These are phyloP conservation scores for Yarrowia divulgata DNA, from an alignment of 805 yeast species.

Conservation along the genomic window DNA sequence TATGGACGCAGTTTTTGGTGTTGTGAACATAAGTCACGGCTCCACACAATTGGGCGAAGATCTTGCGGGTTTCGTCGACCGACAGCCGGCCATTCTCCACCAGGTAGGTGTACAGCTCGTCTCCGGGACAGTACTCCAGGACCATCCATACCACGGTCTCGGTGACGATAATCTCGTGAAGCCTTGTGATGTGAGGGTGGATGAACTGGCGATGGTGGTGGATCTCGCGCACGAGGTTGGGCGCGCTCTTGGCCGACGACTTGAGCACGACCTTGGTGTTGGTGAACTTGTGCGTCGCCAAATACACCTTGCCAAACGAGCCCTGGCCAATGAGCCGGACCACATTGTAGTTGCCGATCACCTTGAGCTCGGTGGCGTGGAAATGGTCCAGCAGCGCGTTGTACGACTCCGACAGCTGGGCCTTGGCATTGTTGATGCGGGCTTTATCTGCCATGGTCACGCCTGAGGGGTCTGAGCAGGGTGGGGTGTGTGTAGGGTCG, in stretches of 20 bases:
- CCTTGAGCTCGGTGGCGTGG: slow-evolving; percentile 56
- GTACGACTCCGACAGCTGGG: slow-evolving; percentile 67
- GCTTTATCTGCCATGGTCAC: slow-evolving; percentile 44
- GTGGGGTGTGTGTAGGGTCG: background rate
- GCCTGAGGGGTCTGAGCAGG: background rate
- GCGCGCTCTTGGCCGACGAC: slow-evolving; percentile 76
- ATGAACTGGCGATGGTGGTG: slow-evolving; percentile 84
- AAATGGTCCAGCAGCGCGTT: slow-evolving; percentile 63
- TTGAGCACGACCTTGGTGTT: slow-evolving; percentile 83
- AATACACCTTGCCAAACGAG: slow-evolving; percentile 83
- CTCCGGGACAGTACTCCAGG: slow-evolving; percentile 81
- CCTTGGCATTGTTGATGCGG: slow-evolving; percentile 54
- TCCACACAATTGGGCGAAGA: slow-evolving; percentile 56
- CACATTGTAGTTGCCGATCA: slow-evolving; percentile 83
- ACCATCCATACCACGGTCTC: slow-evolving; percentile 86
- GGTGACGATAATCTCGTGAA: slow-evolving; percentile 85
- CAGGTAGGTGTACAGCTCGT: slow-evolving; percentile 52
- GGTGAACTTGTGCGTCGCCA: slow-evolving; percentile 80
- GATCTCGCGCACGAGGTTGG: slow-evolving; percentile 87
- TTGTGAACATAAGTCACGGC: slow-evolving; percentile 75
- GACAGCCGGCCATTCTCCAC: slow-evolving; percentile 47
- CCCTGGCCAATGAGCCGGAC: slow-evolving; percentile 85
- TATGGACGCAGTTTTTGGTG: slow-evolving; percentile 75
- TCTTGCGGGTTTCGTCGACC: slow-evolving; percentile 42
- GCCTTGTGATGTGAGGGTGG: slow-evolving; percentile 81